Evolutionary conservation across 441 rosid genomes (phyloP), one percentile per base, ranked within the genome.

Genomic region (Corymbia citriodora): DNA sequence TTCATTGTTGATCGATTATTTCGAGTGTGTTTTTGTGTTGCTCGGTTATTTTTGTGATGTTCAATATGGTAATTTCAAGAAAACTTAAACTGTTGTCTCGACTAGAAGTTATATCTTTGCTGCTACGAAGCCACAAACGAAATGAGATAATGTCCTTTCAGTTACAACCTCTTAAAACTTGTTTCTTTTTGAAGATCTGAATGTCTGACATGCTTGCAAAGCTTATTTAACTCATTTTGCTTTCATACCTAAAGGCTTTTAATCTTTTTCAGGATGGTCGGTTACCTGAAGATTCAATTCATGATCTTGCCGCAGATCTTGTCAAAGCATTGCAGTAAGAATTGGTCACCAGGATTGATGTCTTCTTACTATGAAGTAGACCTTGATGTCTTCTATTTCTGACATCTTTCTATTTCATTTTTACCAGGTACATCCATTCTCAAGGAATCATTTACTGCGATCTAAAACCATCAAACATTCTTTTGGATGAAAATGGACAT

Each of bases 381-480:
- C n/a, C 19, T 45, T 16, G 25, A 36, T 48, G 29, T 50, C 53
- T 27, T 48, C 48, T 88, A 59, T 79, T 79, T 33, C 74, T 53
- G 88, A 89, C 87, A 18, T 90, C 25, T 53, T 61, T 55, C 27
- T 72, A 6, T 70, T 72, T 57, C n/a, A 92, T 40, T 88, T 88
- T 91, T 91, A 11, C 91, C 92, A 98, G 99, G 92, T 97, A 87
- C 85, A 92, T 97, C 90, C 99, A 98, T 93, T 97, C 99, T 79
- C 96, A 97, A 93, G 99, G 98, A 89, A 95, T 97, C 89, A 96
- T 97, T 89, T 98, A 98, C 89, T 94, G 99, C 90, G 99, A 98
- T 93, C 91, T 98, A 91, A 98, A 98, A 92, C 99, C 99, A 88
- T 97, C 99, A 90, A 98, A 98, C 91, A 95, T 98, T 90, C 97